These are phyloP conservation scores for Sporisorium iseilematis-ciliati DNA, from an alignment of 1,284 basidiomycete genomes.

Conservation along the genomic window DNA sequence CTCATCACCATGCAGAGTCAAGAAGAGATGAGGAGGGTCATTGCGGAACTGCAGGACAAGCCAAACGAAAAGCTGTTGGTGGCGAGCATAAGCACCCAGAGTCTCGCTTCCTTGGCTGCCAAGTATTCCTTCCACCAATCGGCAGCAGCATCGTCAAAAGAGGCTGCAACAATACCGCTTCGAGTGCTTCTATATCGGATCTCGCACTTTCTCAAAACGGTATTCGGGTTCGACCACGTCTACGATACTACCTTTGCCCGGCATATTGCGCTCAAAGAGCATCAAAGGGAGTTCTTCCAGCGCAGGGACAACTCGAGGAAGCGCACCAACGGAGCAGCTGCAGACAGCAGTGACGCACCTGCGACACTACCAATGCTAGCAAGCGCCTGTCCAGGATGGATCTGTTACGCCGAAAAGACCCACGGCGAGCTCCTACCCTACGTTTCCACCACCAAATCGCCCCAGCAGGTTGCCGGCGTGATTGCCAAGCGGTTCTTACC, in stretches of 20 bases:
- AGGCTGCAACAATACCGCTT: conserved; percentile 70
- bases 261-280: conserved; percentile 85
- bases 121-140: conserved; percentile 48
- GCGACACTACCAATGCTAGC: conserved; percentile 85
- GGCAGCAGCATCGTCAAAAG: not conserved
- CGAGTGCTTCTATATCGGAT: conserved; percentile 72
- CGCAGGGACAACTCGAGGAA: conserved; percentile 34
- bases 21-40: conserved; percentile 80
- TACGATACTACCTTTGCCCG: conserved; percentile 96
- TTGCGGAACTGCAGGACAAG: conserved; percentile 31
- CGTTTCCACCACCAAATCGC: conserved; percentile 87
- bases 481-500: conserved; percentile 88
- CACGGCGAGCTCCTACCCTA: conserved; percentile 91
- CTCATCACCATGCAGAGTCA: conserved; percentile 97
- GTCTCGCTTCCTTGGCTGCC: conserved; percentile 80
- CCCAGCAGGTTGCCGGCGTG: conserved; percentile 93
- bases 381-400: conserved; percentile 97
- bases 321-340: not conserved
- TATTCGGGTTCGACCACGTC: conserved; percentile 79
- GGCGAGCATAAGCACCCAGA: conserved; percentile 79
- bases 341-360: not conserved
- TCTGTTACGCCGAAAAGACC: conserved; percentile 98
- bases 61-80: conserved; percentile 53
- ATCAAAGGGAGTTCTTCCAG: conserved; percentile 80
- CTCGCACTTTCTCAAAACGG: conserved; percentile 65